A percentile compares a stretch with the other conserved stretches of the same genome.
Evolutionary conservation across 2,329 filamentous ascomycete genomes (phyloP).

Genomic region (Lachnellula arida): DNA sequence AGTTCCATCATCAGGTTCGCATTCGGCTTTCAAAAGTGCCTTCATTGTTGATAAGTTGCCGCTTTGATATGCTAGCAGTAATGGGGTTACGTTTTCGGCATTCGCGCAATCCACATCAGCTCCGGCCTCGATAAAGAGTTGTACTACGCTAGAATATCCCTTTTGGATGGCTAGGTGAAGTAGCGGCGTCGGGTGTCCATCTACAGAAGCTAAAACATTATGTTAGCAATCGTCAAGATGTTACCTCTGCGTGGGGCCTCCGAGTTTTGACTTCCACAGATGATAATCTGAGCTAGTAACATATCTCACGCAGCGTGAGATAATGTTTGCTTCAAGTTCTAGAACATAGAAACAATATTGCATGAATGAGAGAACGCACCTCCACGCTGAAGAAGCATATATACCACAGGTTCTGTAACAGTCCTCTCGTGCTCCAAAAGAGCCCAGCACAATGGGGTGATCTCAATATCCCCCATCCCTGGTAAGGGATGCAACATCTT

Average conservation of each 20-base stretch:
- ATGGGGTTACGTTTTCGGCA: not conserved
- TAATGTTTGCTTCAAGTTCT: too few species aligned
- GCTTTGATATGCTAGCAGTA: conserved; percentile 27
- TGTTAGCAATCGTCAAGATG: too few species aligned
- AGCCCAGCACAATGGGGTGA: conserved; percentile 54
- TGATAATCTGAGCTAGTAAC: too few species aligned
- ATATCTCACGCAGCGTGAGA: too few species aligned
- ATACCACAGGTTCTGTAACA: conserved; percentile 53
- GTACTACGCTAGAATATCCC: not conserved
- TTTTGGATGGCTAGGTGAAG: conserved; percentile 7
- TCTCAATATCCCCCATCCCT: not conserved
- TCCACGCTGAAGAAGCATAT: conserved; percentile 17
- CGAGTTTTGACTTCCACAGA: too few species aligned
- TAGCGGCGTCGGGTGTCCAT: conserved; percentile 2
- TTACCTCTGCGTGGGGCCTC: too few species aligned
- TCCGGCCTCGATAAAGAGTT: conserved; percentile 1
- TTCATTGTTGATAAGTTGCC: conserved; percentile 52
- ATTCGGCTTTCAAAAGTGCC: conserved; percentile 50
- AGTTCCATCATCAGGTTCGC: conserved; percentile 63
- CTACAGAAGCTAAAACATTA: not conserved
- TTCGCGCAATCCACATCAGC: conserved; percentile 6
- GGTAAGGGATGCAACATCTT: conserved; percentile 32
- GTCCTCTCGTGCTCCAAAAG: conserved; percentile 59
- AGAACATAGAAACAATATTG: too few species aligned
- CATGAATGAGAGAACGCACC: too few species aligned